Evolutionary conservation across 2,329 filamentous ascomycete genomes (phyloP), one percentile per base, ranked within the genome.

Genomic region (Colletotrichum paranaense): DNA sequence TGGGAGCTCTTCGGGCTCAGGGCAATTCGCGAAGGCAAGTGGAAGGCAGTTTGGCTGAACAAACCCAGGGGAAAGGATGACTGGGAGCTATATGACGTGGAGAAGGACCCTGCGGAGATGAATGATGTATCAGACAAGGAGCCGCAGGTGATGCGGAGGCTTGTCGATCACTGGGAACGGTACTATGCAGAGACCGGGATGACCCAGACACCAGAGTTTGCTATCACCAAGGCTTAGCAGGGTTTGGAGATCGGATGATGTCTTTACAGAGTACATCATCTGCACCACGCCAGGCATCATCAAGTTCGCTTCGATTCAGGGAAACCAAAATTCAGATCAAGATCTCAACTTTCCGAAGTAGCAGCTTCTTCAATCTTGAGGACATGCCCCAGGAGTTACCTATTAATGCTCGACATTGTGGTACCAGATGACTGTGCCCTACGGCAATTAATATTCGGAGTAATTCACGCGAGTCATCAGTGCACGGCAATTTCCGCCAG

Each of bases 21-120:
- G 2, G 89, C 89, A 0, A 84, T 90, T 28, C 87, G 88, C 56
- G 87, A 86, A 66, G 88, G 86, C 8, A 84, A 88, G 76, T 91
- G 86, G 85, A 91, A 90, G 78, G 88, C 88, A 5, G 85, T 89
- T 56, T 90, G 88, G 77, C 88, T 90, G 62, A 88, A 87, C 1
- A 87, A 86, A 68, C 88, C 86, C 24, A 77, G 78, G 65, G 79
- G 76, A 22, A 24, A 89, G 0, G 88, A 89, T 76, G 84, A 84
- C 30, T 91, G 89, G 88, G 87, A 91, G 79, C 79, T 91, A 52
- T 91, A 89, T 76, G 86, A 90, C 76, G 81, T 91, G 2, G 79
- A 77, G 6, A 80, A 80, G 1, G 89, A 91, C 74, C 86, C 86
- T 0, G 88, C 88, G 4, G 87, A 91, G 78, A 81, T 85, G 0